Evolutionary conservation across 805 yeast genomes (phyloP).

Genomic region (Schwanniomyces pseudopolymorphus): DNA sequence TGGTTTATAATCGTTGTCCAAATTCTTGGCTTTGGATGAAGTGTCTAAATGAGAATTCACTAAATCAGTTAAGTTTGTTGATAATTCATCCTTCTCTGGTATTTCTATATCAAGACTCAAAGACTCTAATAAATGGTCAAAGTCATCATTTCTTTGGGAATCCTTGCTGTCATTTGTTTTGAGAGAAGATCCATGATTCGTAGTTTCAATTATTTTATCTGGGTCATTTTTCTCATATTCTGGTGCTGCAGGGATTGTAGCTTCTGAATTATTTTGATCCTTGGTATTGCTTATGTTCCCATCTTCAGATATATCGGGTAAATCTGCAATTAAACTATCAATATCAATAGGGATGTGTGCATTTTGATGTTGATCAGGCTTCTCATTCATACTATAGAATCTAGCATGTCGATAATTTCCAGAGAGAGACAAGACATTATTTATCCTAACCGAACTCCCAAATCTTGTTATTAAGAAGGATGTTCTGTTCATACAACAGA

Average conservation of each 20-base stretch:
- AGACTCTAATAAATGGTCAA: slow-evolving; percentile 6
- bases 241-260: background rate
- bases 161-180: too few relatives aligned
- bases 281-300: background rate
- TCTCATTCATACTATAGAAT: background rate
- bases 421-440: background rate
- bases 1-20: background rate
- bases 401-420: background rate
- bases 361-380: background rate
- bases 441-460: background rate
- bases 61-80: background rate
- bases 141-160: slow-evolving; percentile 3
- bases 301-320: background rate
- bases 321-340: background rate
- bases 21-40: background rate
- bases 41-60: background rate
- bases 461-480: background rate
- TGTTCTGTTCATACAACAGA: background rate
- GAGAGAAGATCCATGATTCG: too few relatives aligned
- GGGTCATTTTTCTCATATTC: background rate
- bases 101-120: slow-evolving; percentile 3
- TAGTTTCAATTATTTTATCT: too few relatives aligned
- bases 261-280: background rate
- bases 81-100: background rate
- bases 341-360: background rate